These are phyloP conservation scores for Trametes cinnabarina DNA, from an alignment of 768 basidiomycete genomes.

Conservation along the genomic window DNA sequence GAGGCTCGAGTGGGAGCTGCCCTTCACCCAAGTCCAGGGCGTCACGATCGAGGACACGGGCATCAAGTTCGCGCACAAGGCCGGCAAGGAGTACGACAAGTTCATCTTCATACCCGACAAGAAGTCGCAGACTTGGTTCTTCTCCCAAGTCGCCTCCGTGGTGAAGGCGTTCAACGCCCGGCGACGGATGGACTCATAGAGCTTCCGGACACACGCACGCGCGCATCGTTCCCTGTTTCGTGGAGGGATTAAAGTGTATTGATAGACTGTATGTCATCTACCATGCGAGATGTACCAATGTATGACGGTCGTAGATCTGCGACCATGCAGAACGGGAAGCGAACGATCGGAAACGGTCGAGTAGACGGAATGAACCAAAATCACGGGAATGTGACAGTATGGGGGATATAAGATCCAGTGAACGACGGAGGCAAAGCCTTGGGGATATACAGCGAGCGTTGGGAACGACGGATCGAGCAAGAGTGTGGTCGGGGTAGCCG, in stretches of 20 bases:
- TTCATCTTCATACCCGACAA: constrained; percentile 78
- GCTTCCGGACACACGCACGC: neutral
- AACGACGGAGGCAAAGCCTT: neutral
- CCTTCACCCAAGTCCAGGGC: constrained; percentile 82
- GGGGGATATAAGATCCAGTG: neutral
- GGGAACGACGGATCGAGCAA: neutral
- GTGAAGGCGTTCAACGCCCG: constrained; percentile 75
- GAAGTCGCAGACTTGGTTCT: constrained; percentile 76
- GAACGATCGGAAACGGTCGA: constrained; percentile 14
- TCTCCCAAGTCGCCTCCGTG: constrained; percentile 69
- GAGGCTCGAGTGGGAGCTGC: constrained; percentile 87
- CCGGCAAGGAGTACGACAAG: constrained; percentile 70
- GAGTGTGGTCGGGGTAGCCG: constrained; percentile 1
- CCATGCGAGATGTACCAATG: constrained; percentile 17
- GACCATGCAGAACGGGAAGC: neutral
- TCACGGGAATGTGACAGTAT: neutral
- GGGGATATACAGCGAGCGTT: neutral
- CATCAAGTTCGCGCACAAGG: constrained; percentile 81
- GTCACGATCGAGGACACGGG: constrained; percentile 89
- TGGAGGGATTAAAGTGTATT: constrained; percentile 17
- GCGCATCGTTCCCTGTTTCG: neutral
- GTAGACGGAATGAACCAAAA: neutral
- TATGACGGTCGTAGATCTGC: constrained; percentile 6
- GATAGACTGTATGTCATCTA: constrained; percentile 19
- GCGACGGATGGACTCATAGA: constrained; percentile 61